These are phyloP conservation scores for Tulasnella sp. DNA, from an alignment of 768 basidiomycete genomes.

Conservation along the genomic window DNA sequence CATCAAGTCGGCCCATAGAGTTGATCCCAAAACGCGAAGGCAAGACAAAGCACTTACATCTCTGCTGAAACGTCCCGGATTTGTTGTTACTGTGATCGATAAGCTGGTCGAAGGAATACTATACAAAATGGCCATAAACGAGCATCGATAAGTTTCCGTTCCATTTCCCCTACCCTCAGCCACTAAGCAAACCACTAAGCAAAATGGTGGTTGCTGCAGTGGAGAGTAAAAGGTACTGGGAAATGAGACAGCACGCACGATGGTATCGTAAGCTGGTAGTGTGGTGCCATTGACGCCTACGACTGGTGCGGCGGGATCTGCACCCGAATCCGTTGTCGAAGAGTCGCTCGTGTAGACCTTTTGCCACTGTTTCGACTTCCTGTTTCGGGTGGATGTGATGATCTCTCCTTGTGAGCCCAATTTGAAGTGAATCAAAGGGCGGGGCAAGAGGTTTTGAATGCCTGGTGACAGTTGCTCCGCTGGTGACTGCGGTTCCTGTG, in stretches of 20 bases:
- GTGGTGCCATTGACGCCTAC: slow-evolving; percentile 1
- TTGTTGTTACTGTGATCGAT: slow-evolving; percentile 1
- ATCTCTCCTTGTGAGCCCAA: not conserved
- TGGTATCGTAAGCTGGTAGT: slow-evolving; percentile 8
- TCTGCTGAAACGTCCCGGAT: slow-evolving; percentile 7
- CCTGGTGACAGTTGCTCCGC: not conserved
- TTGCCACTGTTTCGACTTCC: not conserved
- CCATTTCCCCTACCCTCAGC: too few relatives aligned
- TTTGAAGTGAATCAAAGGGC: slow-evolving; percentile 10
- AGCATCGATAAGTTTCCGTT: too few relatives aligned
- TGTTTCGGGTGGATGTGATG: not conserved
- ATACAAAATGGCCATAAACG: not conserved
- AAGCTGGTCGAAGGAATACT: slow-evolving; percentile 9
- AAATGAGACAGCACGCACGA: not conserved
- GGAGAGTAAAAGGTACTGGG: not conserved
- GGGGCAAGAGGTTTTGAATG: not conserved
- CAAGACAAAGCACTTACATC: slow-evolving; percentile 6
- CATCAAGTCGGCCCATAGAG: too few relatives aligned
- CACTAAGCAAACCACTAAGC: not conserved
- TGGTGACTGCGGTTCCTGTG: not conserved
- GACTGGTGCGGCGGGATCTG: not conserved
- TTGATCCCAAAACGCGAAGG: too few relatives aligned
- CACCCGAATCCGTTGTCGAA: not conserved
- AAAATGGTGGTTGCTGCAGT: not conserved
- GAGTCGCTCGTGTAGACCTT: not conserved